Base-by-base conservation (phyloP, 2,329 filamentous ascomycete species). In the Diaporthe destruens region DNA sequence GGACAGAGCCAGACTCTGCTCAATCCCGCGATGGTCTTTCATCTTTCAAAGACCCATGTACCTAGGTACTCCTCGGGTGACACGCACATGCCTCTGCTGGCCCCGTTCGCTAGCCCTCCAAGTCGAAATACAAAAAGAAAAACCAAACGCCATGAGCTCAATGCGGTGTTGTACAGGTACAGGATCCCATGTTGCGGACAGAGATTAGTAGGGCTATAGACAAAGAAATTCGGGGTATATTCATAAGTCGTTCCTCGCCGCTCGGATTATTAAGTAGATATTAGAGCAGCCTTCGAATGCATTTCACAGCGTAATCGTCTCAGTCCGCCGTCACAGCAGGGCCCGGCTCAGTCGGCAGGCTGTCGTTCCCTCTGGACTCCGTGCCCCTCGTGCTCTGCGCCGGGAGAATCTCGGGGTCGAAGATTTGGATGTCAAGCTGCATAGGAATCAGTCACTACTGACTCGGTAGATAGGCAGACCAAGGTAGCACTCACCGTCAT, bases 361-460 rank as follows among this genome's bases (percentile, higher is more conserved):
- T 68, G 18, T 74, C 72, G 53, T 61, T 44, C 6, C 59, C 72
- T 67, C 70, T 69, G 32, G 72, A 69, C n/a, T 72, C 72, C 42
- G 70, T 56, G n/a, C 44, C 61, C 44, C 66, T 57, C 25, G 84
- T 87, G 73, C 84, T 87, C 12, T 82, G 84, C 61, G 85, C 86
- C 4, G 86, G 84, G 3, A 87, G 88, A 73, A 94, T 90, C 77
- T 94, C 92, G 1, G 93, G 93, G 80, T 95, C 93, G 6, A 92
- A 91, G 72, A 95, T 93, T 82, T 95, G 92, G 63, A 95, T 94
- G 77, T 95, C 93, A 77, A 95, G 87, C 92, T 94, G 72, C 25
- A 57, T 14, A 67, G 23, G 36, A n/a, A 47, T 83, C 73, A 82
- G 79, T 66, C 72, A 34, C 36, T 20, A 12, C 36, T 39, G 42